A percentile compares a stretch with the other conserved stretches of the same genome.
Conservation (phyloP, 2,329 filamentous ascomycete genomes). For the Beauveria sp. region DNA sequence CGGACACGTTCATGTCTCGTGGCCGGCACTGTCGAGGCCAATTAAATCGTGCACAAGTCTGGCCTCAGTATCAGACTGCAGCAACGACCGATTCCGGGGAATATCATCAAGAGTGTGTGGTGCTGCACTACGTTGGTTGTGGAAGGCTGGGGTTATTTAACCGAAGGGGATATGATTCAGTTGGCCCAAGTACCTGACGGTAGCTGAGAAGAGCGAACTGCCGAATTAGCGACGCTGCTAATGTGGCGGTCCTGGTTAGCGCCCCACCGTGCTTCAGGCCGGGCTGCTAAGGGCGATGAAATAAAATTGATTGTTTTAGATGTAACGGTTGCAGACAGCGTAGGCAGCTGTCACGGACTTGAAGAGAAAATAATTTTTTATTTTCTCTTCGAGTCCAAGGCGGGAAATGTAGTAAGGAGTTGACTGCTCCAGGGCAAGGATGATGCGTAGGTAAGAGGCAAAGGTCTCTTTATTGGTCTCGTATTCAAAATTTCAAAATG, state of each 20-base stretch:
- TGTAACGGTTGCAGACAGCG: neutral
- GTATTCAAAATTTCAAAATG: neutral
- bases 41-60: neutral
- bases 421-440: neutral
- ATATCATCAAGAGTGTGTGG: neutral
- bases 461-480: neutral
- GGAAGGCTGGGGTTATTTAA: neutral
- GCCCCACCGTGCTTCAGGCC: neutral
- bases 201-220: conserved; percentile 1
- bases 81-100: neutral
- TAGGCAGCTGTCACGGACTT: no score
- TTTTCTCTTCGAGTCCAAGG: no score
- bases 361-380: no score
- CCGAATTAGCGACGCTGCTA: neutral
- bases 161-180: conserved; percentile 4
- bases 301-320: neutral
- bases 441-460: neutral
- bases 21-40: neutral
- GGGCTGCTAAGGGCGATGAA: neutral
- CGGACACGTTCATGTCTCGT: conserved; percentile 15
- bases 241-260: neutral
- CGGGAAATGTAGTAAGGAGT: neutral
- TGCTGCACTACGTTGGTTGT: neutral
- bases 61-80: neutral
- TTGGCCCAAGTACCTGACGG: neutral